These are phyloP conservation scores for Hanseniaspora uvarum DNA, from an alignment of 1,139 yeast species.

Conservation along the genomic window DNA sequence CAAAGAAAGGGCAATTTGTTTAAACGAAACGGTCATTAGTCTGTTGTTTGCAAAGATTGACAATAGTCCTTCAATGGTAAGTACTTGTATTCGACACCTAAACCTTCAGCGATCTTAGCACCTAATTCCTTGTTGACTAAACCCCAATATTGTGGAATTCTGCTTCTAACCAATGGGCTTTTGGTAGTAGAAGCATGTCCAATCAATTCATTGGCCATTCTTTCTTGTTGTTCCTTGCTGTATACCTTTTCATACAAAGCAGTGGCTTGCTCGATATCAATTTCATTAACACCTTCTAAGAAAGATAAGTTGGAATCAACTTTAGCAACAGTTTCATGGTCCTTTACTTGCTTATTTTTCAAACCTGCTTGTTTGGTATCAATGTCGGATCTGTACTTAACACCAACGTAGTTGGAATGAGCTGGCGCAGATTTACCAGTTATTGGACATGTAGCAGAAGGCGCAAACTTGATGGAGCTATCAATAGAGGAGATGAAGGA, in stretches of 20 bases:
- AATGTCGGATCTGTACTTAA: constrained; percentile 24
- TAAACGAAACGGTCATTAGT: not conserved
- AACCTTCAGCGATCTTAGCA: constrained; percentile 33
- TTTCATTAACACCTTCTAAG: constrained; percentile 36
- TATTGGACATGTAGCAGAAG: constrained; percentile 18
- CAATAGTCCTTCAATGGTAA: constrained; percentile 30
- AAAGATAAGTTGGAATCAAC: constrained; percentile 31
- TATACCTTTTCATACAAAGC: constrained; percentile 35
- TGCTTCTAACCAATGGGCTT: constrained; percentile 30
- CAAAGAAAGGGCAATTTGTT: not conserved
- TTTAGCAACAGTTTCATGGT: constrained; percentile 34
- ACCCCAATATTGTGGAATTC: constrained; percentile 37
- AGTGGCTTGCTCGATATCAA: constrained; percentile 41
- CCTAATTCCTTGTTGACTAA: constrained; percentile 34
- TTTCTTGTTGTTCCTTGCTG: constrained; percentile 30
- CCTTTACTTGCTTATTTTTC: constrained; percentile 29
- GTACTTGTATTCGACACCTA: constrained; percentile 32
- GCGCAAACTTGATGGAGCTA: constrained; percentile 21
- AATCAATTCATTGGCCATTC: constrained; percentile 34
- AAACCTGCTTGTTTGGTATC: constrained; percentile 25
- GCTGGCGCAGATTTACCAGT: constrained; percentile 18
- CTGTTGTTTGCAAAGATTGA: constrained; percentile 10
- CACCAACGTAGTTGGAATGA: constrained; percentile 29
- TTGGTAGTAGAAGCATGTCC: constrained; percentile 35
- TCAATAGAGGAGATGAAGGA: constrained; percentile 30